Evolutionary conservation across 768 basidiomycete genomes (phyloP), one percentile per base, ranked within the genome.

Genomic region (Ramaria sp.): DNA sequence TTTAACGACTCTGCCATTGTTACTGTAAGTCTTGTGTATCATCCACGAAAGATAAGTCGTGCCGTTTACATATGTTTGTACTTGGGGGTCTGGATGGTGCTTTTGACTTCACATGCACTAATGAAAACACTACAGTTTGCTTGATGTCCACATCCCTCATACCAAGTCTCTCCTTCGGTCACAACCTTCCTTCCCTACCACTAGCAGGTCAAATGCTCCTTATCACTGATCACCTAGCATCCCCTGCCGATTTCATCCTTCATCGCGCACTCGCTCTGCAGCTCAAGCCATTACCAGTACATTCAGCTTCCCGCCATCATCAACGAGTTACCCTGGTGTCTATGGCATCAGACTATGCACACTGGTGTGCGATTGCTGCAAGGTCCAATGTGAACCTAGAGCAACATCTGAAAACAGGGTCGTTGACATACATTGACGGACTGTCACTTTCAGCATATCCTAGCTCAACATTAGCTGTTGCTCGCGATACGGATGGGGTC

Each of bases 231-330:
- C 75, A 85, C 48, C 70, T 89, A 0, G 69, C 73, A 0, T 77
- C 88, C 0, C 82, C 88, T 1, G 83, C 80, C 10, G 85, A 88
- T 56, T 90, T 89, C 60, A 60, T 88, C 9, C 70, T 90, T 1
- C 80, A 86, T 57, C 72, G 72, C 10, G 66, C 71, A 42, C 59
- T 89, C 3, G 64, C 70, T 20, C 60, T 71, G 2, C 76, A 81
- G 55, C 66, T 85, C 39, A 87, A 84, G 64, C 59, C 64, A 42
- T 48, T 60, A n/a, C 63, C 64, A 42, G 49, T 60, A n/a, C 63
- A 55, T 22, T 9, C 51, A 60, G 38, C 7, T 62, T 73, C 60
- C 5, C 62, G n/a, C n/a, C n/a, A 63, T 55, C 57, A 58, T 22
- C 54, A 59, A 1, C 68, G 63, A 44, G 71, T 72, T 39, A 65